Percentiles rank a stretch among this genome's conserved stretches.
Conservation (phyloP, 345 rosid species). For the Iberis pinnata region DNA sequence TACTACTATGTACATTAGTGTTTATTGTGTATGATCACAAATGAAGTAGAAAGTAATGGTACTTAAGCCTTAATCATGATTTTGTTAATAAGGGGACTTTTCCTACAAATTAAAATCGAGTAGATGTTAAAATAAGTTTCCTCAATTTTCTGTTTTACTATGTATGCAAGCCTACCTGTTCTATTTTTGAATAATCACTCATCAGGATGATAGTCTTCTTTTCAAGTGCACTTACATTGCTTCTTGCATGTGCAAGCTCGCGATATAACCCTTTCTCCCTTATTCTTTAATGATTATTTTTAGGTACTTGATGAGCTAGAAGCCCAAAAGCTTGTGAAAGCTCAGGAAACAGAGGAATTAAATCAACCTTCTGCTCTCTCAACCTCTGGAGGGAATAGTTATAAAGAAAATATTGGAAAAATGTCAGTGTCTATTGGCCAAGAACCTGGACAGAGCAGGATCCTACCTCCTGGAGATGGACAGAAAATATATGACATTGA, state of each 20-base stretch:
- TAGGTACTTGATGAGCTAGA: conserved; percentile 16
- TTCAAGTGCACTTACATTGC: not conserved
- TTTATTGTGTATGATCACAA: not conserved
- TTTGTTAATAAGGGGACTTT: not conserved
- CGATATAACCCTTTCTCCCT: not conserved
- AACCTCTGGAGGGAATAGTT: conserved; percentile 24
- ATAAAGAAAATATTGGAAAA: conserved; percentile 24
- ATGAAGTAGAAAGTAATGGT: not conserved
- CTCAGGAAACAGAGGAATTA: conserved; percentile 25
- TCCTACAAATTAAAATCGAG: not conserved
- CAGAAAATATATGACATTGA: conserved; percentile 80
- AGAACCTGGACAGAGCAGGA: conserved; percentile 28
- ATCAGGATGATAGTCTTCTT: not conserved
- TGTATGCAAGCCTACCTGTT: not conserved
- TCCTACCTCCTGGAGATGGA: conserved; percentile 75
- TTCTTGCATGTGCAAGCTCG: conserved; percentile 4
- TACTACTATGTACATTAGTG: not conserved
- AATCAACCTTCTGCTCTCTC: conserved; percentile 33
- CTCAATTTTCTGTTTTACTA: not conserved
- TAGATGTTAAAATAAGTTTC: not conserved
- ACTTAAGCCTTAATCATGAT: not conserved
- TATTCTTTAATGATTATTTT: conserved; percentile 1
- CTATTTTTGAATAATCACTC: not conserved
- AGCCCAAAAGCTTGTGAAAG: not conserved
- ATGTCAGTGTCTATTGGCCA: conserved; percentile 25